Conservation (phyloP, 2,329 filamentous ascomycete species). For the Coniochaeta sp. region DNA sequence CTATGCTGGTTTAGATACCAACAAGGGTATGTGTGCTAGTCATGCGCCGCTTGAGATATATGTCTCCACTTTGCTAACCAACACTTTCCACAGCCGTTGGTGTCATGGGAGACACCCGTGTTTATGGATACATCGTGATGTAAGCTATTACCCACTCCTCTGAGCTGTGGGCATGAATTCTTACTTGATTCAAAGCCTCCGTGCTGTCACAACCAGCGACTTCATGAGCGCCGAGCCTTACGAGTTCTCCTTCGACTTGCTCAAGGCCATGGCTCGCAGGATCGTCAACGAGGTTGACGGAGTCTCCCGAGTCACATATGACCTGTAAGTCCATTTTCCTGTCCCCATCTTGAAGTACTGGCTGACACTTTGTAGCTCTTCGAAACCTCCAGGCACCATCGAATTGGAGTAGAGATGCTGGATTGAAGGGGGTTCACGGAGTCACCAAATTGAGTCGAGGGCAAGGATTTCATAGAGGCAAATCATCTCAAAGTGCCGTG, state of each 20-base stretch:
- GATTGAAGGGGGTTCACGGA: too few relatives aligned
- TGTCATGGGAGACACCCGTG: conserved; percentile 56
- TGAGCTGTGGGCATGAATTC: background rate
- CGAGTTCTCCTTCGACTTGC: conserved; percentile 56
- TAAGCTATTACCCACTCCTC: background rate
- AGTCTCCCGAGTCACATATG: conserved; percentile 64
- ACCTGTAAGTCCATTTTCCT: conserved; percentile 21
- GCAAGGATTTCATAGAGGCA: too few relatives aligned
- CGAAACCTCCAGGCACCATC: background rate
- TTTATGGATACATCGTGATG: conserved; percentile 32
- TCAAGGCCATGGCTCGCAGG: conserved; percentile 56
- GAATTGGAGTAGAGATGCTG: background rate
- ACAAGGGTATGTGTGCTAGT: conserved; percentile 18
- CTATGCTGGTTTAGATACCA: conserved; percentile 36
- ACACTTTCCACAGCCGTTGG: conserved; percentile 24
- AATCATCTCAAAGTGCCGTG: too few relatives aligned
- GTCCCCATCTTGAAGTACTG: background rate
- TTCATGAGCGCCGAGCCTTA: conserved; percentile 73
- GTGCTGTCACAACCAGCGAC: conserved; percentile 43
- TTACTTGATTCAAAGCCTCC: conserved; percentile 16
- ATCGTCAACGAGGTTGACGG: conserved; percentile 74
- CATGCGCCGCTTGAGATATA: background rate
- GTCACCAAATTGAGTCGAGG: too few relatives aligned
- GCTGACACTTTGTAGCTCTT: background rate
- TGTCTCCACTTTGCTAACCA: background rate